Conservation (phyloP, 177 flowering plant genomes). For the Vitis hybrid region DNA sequence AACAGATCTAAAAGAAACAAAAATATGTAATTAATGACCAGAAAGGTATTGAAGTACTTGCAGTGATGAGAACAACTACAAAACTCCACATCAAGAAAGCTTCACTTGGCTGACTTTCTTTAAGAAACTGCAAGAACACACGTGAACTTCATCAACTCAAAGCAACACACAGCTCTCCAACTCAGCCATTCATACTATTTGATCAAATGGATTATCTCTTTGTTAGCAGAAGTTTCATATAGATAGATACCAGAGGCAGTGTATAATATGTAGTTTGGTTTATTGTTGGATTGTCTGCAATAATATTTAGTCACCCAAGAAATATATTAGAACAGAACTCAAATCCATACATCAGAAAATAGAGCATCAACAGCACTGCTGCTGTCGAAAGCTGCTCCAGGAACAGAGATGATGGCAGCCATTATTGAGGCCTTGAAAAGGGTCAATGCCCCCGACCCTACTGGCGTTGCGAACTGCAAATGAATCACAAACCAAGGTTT, state of each 20-base stretch:
- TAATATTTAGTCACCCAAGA: too few relatives aligned
- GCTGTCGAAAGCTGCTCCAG: slow-evolving; percentile 13
- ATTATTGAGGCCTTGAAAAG: slow-evolving; percentile 21
- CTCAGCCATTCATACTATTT: background rate
- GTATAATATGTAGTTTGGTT: too few relatives aligned
- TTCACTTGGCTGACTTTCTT: slow-evolving; percentile 23
- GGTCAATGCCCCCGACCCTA: slow-evolving; percentile 28
- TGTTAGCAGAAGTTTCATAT: too few relatives aligned
- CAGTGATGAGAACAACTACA: slow-evolving; percentile 26
- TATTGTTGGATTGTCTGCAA: too few relatives aligned
- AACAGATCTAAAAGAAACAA: too few relatives aligned
- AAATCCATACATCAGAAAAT: slow-evolving; percentile 20
- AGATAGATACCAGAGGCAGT: too few relatives aligned
- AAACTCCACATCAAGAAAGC: slow-evolving; percentile 38
- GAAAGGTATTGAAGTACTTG: slow-evolving; percentile 20
- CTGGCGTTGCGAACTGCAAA: slow-evolving; percentile 28
- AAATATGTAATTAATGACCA: too few relatives aligned
- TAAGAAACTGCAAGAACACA: slow-evolving; percentile 23
- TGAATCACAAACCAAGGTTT: background rate
- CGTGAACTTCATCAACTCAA: background rate
- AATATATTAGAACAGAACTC: too few relatives aligned
- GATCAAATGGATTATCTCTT: background rate
- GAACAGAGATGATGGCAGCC: slow-evolving; percentile 23
- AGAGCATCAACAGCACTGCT: slow-evolving; percentile 12
- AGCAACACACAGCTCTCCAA: background rate